Conservation (phyloP, 1,284 basidiomycete genomes). For the Leccinum subspadiceum region DNA sequence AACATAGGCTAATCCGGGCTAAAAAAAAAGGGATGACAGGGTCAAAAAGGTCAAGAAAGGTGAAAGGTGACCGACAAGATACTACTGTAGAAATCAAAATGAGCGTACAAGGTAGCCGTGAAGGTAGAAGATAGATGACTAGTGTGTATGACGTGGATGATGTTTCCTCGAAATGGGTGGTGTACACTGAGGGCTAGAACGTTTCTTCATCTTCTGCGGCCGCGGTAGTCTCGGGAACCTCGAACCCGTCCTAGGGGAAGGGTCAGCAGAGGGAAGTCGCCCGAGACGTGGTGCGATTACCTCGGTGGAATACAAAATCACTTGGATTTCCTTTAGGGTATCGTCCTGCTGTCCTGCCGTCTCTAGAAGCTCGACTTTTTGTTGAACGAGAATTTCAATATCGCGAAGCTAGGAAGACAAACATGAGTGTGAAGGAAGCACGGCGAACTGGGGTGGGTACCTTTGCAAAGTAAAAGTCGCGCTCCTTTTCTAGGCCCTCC, state of each 20-base stretch:
- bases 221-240: conserved; percentile 56
- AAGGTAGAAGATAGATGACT: conserved; percentile 7
- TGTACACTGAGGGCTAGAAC: conserved; percentile 35
- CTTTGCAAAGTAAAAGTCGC: conserved; percentile 99
- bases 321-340: conserved; percentile 83
- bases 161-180: conserved; percentile 4
- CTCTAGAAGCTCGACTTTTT: conserved; percentile 63
- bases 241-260: conserved; percentile 60
- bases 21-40: conserved; percentile 1
- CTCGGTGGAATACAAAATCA: conserved; percentile 94
- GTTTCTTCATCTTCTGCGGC: conserved; percentile 60
- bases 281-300: conserved; percentile 40
- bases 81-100: conserved; percentile 13
- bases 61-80: conserved; percentile 8
- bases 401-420: conserved; percentile 69
- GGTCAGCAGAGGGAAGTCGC: conserved; percentile 9
- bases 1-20: conserved; percentile 22
- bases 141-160: conserved; percentile 7
- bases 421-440: conserved; percentile 8
- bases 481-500: conserved; percentile 90
- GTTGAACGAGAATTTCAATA: conserved; percentile 91
- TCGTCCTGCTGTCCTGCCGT: conserved; percentile 62
- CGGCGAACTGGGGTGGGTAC: conserved; percentile 41
- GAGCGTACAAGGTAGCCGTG: conserved; percentile 15
- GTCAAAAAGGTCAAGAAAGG: conserved; percentile 10